A percentile compares a stretch with the other conserved stretches of the same genome.
Conservation (phyloP, 345 rosid species). For the Gossypium thurberi region DNA sequence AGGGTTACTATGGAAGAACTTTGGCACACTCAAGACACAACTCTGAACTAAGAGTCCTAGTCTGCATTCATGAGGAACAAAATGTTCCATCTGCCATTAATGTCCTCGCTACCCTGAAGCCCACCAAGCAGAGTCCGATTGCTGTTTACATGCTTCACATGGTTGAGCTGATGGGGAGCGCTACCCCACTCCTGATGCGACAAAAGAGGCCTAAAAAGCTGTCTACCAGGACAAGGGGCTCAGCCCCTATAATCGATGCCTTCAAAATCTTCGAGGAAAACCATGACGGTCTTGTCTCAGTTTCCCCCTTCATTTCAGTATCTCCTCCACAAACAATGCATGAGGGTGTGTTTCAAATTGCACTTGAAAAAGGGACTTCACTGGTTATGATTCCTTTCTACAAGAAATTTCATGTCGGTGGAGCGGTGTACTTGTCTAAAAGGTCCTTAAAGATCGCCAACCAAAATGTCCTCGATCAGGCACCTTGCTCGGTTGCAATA, state of each 20-base stretch:
- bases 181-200: constrained; percentile 80
- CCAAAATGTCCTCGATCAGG: background rate
- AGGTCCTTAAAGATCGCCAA: background rate
- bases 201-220: constrained; percentile 49
- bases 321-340: constrained; percentile 19
- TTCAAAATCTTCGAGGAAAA: constrained; percentile 64
- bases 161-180: constrained; percentile 83
- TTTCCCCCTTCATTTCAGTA: constrained; percentile 68
- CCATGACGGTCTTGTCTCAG: constrained; percentile 37
- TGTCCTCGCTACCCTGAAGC: constrained; percentile 71
- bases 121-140: constrained; percentile 64
- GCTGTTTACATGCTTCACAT: constrained; percentile 75
- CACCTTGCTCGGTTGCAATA: background rate
- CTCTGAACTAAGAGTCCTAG: constrained; percentile 49
- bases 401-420: constrained; percentile 6
- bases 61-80: constrained; percentile 71
- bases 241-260: constrained; percentile 80
- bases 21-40: constrained; percentile 55
- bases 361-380: constrained; percentile 16
- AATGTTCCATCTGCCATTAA: constrained; percentile 81
- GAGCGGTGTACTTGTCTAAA: background rate
- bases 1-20: constrained; percentile 53
- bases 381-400: constrained; percentile 19
- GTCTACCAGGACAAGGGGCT: constrained; percentile 28
- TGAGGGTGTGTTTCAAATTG: constrained; percentile 13